These are phyloP conservation scores for Kluyveromyces wickerhamii DNA, from an alignment of 805 yeast genomes.

Conservation along the genomic window DNA sequence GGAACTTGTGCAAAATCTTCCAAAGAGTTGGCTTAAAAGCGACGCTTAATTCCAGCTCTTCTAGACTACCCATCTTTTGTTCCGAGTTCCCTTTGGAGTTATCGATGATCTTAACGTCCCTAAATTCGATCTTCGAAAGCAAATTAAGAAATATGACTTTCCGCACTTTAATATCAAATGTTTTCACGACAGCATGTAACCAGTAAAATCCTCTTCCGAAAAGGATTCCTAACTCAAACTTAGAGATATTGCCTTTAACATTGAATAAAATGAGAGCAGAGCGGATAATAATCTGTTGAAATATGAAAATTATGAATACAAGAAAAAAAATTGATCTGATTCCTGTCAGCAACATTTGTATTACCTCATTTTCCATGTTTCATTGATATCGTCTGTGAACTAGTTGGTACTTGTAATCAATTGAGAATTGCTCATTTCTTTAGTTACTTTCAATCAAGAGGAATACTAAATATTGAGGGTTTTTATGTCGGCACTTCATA, in stretches of 20 bases:
- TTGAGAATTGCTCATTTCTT: too few relatives aligned
- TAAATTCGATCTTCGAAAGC: background rate
- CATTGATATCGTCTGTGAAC: too few relatives aligned
- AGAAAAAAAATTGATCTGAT: background rate
- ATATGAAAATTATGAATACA: background rate
- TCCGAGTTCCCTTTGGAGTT: background rate
- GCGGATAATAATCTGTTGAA: background rate
- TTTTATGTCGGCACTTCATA: too few relatives aligned
- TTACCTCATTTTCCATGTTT: background rate
- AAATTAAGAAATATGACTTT: background rate
- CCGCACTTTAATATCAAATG: background rate
- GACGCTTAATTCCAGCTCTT: too few relatives aligned
- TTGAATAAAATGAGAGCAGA: background rate
- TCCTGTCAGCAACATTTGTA: background rate
- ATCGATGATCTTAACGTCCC: background rate
- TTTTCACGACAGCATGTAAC: background rate
- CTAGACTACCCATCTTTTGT: too few relatives aligned
- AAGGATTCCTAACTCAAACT: background rate
- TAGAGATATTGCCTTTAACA: background rate
- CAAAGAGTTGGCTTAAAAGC: too few relatives aligned
- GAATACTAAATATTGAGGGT: too few relatives aligned
- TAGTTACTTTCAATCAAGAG: too few relatives aligned
- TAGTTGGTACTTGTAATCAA: too few relatives aligned
- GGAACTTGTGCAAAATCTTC: background rate
- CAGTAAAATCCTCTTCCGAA: constrained; percentile 1